Evolutionary conservation across 1,284 basidiomycete species (phyloP), one percentile per base, ranked within the genome.

Genomic region (Ustilago hordei): DNA sequence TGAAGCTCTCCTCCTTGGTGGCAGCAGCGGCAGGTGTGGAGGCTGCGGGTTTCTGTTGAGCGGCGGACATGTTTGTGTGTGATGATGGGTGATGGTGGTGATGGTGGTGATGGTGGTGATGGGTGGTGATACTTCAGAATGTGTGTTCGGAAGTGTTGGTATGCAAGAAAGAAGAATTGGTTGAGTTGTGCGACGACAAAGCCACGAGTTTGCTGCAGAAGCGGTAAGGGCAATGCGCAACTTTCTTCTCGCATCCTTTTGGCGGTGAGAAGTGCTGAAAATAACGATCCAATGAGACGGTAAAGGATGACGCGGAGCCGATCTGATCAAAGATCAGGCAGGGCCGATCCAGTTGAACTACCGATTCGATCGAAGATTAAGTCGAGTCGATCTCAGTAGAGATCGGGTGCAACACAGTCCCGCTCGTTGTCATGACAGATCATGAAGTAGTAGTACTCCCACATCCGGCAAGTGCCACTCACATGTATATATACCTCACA

Each of bases 1-100:
- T 80, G 75, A 84, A 84, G 55, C 66, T 74, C 69, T 81, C 81
- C 55, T 64, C 60, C 69, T 81, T 79, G 23, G 60, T 23, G 19
- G 60, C 61, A 6, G 59, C 64, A n/a, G 69, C 48, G 19, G 60
- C 59, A 7, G 59, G 64, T 15, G 69, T 48, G 12, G 64, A 34
- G 35, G 64, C 58, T 12, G 68, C 59, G 38, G 73, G n/a, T 17
- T 59, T 57, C 36, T 58, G 39, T 23, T 58, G 55, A 39, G 60
- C 61, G 41, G 57, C 60, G 38, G 69, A 77, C 74, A 73, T 73
- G 63, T 75, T 38, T 60, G 39, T 35, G 55, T 34, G 23, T 31
- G 6, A 31, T 19, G 6, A 36, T 38, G 43, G 32, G 34, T 36
- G 52, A 36, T n/a, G 17, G 34, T 4, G 50, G 32, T 23, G 28